Evolutionary conservation across 108 stramenopile genomes (phyloP), one percentile per base, ranked within the genome.

Genomic region (Chaetoceros muelleri): DNA sequence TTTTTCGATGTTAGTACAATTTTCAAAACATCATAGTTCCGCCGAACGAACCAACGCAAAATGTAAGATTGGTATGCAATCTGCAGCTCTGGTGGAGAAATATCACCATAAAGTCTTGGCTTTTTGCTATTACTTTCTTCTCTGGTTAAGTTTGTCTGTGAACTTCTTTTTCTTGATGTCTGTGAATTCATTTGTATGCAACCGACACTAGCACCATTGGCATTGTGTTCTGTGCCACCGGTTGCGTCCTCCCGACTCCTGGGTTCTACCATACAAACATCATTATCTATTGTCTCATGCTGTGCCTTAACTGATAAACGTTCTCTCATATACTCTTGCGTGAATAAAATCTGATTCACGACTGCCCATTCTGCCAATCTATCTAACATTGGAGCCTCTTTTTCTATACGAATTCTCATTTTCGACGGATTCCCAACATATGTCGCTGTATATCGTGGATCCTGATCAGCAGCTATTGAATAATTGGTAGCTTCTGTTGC

Each of bases 321-420:
- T 40, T 40, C 8, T 10, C 34, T 5, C 34, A 72, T 61, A 46
- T 53, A 57, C 17, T 28, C 22, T 51, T 71, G 51, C 2, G 67
- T 60, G 53, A 54, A 63, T 1, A 70, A 31, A 17, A 69, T 55
- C 60, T 79, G 78, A 50, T 79, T 79, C 45, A 57, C 40, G 44
- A 72, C 66, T 8, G 70, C 62, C 71, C 71, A 75, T 52, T 72
- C 64, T 24, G 69, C 67, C 30, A 80, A 62, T 19, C 21, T 27
- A 48, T 72, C 70, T 16, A 69, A 62, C 1, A 26, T 22, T 7
- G 30, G 16, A 23, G 67, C 52, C 18, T 34, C 45, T 21, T 61
- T 24, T 1, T 18, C 19, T 0, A 71, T 17, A 40, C 59, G 58
- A 1, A 10, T 30, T 22, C 28, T 52, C 8, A 44, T 13, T n/a